phyloP scores from a whole-genome alignment of 345 rosid species.

The Murraya paniculata region DNA sequence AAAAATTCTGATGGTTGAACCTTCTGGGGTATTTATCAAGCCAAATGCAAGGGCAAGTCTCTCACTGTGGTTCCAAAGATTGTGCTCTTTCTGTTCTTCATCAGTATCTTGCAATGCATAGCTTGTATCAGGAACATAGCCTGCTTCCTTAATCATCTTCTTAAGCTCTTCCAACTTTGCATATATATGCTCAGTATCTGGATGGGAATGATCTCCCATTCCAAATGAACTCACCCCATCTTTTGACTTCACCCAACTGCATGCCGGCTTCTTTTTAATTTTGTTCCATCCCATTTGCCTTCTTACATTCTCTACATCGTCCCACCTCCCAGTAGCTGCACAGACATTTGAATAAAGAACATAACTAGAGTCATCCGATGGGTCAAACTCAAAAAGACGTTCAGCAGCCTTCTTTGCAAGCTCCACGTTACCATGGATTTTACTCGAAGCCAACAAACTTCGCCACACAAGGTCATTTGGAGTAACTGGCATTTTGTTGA shows the following conservation, averaged over 20 bases:
- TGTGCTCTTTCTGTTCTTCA: constrained; percentile 89
- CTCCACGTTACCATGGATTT: constrained; percentile 67
- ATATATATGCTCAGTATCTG: constrained; percentile 50
- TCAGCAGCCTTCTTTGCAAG: constrained; percentile 75
- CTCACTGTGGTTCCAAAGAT: constrained; percentile 89
- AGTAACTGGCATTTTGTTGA: constrained; percentile 63
- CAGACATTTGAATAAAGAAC: constrained; percentile 80
- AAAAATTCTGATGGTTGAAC: constrained; percentile 59
- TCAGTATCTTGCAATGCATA: constrained; percentile 81
- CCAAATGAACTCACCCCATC: constrained; percentile 60
- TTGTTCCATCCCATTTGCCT: constrained; percentile 67
- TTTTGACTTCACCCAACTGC: constrained; percentile 91
- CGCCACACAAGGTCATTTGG: constrained; percentile 77
- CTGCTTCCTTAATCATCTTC: constrained; percentile 74
- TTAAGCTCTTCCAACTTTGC: constrained; percentile 73
- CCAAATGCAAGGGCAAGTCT: constrained; percentile 84
- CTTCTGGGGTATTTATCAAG: constrained; percentile 56
- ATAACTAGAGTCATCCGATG: constrained; percentile 79
- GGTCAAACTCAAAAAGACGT: constrained; percentile 54
- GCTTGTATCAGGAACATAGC: constrained; percentile 78
- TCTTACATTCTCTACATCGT: constrained; percentile 61
- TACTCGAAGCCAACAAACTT: constrained; percentile 75
- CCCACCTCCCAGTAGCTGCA: constrained; percentile 88
- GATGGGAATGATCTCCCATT: constrained; percentile 71
- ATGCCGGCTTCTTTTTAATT: constrained; percentile 78